These are phyloP conservation scores for Millerago galiae DNA, from an alignment of 805 yeast species.

Conservation along the genomic window DNA sequence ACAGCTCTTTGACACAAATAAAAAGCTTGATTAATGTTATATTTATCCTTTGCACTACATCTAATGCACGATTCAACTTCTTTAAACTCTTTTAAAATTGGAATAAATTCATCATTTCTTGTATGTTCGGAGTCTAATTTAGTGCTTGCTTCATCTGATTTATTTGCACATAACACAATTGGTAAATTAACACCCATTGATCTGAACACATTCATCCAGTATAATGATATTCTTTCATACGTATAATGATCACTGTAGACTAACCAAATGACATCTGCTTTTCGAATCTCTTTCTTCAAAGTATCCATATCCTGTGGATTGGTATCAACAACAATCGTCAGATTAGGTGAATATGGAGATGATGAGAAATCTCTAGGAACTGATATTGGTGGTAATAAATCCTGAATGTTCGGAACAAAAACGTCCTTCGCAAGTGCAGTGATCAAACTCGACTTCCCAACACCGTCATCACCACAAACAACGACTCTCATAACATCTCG, in stretches of 20 bases:
- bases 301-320: conserved; percentile 53
- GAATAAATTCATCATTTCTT: conserved; percentile 75
- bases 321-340: conserved; percentile 78
- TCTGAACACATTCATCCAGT: conserved; percentile 92
- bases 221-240: conserved; percentile 82
- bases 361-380: conserved; percentile 69
- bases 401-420: conserved; percentile 70
- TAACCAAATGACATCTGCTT: conserved; percentile 90
- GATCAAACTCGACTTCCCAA: conserved; percentile 76
- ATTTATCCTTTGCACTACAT: conserved; percentile 77
- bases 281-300: conserved; percentile 67
- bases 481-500: conserved; percentile 67
- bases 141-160: conserved; percentile 43
- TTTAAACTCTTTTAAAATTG: conserved; percentile 82
- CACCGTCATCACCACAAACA: conserved; percentile 90
- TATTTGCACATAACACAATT: conserved; percentile 84
- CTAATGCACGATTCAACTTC: conserved; percentile 91
- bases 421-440: conserved; percentile 78
- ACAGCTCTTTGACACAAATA: conserved; percentile 92
- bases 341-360: conserved; percentile 51
- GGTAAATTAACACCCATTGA: conserved; percentile 93
- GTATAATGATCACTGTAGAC: conserved; percentile 93
- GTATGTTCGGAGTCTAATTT: conserved; percentile 37
- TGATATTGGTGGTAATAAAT: conserved; percentile 75
- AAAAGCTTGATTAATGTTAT: conserved; percentile 86